phyloP scores from a whole-genome alignment of 2,329 filamentous ascomycete species.

The Phaeosphaeria sp. region DNA sequence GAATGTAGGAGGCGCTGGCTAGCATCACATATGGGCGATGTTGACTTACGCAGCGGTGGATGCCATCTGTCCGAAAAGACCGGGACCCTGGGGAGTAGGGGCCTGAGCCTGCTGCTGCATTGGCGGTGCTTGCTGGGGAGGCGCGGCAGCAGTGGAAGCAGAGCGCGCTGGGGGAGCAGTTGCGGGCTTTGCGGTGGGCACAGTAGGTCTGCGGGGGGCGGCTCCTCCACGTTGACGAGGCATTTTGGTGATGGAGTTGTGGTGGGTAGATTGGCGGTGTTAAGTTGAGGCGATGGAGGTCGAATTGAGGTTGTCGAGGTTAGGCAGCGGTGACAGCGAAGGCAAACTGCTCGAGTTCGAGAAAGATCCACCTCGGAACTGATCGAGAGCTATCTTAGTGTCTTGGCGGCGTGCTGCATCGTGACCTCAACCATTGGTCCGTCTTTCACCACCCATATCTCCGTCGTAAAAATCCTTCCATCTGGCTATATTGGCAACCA shows the following conservation, averaged over 20 bases:
- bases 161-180: constrained; percentile 68
- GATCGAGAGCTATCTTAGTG: constrained; percentile 17
- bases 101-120: constrained; percentile 50
- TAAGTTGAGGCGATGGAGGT: constrained; percentile 5
- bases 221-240: constrained; percentile 58
- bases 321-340: constrained; percentile 10
- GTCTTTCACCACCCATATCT: too few species aligned
- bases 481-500: too few species aligned
- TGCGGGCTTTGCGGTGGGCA: constrained; percentile 49
- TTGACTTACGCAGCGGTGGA: constrained; percentile 90
- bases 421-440: background rate
- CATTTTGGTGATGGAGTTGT: constrained; percentile 44
- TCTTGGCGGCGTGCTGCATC: constrained; percentile 13
- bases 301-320: constrained; percentile 7
- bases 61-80: constrained; percentile 96
- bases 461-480: too few species aligned
- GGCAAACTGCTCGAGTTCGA: constrained; percentile 30
- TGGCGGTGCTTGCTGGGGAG: constrained; percentile 56
- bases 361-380: constrained; percentile 25
- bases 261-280: constrained; percentile 4
- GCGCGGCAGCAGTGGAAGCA: constrained; percentile 69
- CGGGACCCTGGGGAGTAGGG: constrained; percentile 70
- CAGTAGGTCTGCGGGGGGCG: constrained; percentile 53
- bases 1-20: background rate
- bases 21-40: background rate